phyloP scores from a whole-genome alignment of 768 basidiomycete genomes.

The Mycena epipterygia region DNA sequence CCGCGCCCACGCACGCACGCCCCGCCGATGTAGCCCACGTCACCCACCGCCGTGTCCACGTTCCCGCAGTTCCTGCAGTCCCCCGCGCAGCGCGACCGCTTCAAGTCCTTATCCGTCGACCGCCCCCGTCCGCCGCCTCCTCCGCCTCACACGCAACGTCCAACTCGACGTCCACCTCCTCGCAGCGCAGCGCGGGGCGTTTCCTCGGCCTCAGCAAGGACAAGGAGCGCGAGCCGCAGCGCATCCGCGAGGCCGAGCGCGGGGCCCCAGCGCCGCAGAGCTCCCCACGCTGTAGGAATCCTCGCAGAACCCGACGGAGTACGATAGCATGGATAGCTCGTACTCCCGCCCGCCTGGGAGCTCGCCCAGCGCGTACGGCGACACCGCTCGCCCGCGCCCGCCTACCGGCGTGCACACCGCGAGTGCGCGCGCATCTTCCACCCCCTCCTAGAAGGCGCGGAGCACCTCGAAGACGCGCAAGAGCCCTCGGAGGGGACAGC shows the following conservation, averaged over 20 bases:
- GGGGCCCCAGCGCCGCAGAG: background rate
- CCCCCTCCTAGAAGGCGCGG: too few species aligned
- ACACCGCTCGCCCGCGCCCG: slow-evolving; percentile 3
- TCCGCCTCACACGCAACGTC: background rate
- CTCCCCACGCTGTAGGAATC: background rate
- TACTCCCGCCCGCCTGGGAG: background rate
- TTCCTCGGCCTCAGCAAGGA: slow-evolving; percentile 20
- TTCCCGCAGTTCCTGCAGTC: slow-evolving; percentile 20
- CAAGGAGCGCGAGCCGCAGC: slow-evolving; percentile 23
- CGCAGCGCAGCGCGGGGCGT: background rate
- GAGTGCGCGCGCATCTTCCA: background rate
- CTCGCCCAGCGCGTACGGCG: background rate
- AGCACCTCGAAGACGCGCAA: too few species aligned
- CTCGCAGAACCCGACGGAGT: background rate
- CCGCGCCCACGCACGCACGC: too few species aligned
- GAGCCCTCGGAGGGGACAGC: too few species aligned
- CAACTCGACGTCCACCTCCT: background rate
- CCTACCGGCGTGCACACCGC: background rate
- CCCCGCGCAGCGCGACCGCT: slow-evolving; percentile 16
- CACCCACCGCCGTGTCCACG: slow-evolving; percentile 1
- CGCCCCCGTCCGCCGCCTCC: slow-evolving; percentile 4
- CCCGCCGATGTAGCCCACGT: too few species aligned
- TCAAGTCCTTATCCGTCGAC: slow-evolving; percentile 13
- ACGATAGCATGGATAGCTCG: too few species aligned
- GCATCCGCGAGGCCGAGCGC: slow-evolving; percentile 20